Evolutionary conservation across 2,329 filamentous ascomycete species (phyloP).

Genomic region (Sphaceloma murrayae): DNA sequence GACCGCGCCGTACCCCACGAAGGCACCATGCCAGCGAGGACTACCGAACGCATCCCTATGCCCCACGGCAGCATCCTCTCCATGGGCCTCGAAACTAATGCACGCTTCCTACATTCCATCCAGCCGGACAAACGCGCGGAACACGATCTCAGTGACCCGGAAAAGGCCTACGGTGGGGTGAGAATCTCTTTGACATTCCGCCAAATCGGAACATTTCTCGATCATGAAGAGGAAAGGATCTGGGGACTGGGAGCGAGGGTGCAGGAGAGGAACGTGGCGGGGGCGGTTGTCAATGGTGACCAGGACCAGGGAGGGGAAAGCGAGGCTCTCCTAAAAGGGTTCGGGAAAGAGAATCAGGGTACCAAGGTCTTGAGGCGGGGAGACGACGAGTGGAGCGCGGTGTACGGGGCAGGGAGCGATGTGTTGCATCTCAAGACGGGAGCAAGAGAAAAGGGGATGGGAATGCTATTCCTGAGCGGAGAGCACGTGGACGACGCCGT

Average conservation of each 20-base stretch:
- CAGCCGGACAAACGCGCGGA: constrained; percentile 68
- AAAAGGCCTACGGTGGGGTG: constrained; percentile 62
- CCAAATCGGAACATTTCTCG: constrained; percentile 75
- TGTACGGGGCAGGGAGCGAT: constrained; percentile 76
- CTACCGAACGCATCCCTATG: constrained; percentile 59
- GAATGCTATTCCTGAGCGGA: constrained; percentile 32
- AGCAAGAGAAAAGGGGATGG: constrained; percentile 25
- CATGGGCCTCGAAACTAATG: constrained; percentile 73
- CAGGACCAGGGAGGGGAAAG: constrained; percentile 43
- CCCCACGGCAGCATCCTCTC: constrained; percentile 84
- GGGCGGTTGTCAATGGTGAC: constrained; percentile 59
- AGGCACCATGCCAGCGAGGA: constrained; percentile 35
- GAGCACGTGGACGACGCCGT: constrained; percentile 27
- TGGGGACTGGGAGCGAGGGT: constrained; percentile 84
- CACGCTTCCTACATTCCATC: constrained; percentile 85
- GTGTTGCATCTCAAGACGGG: constrained; percentile 53
- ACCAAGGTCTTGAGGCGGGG: constrained; percentile 67
- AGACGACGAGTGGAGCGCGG: too few species aligned
- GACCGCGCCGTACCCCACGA: constrained; percentile 14
- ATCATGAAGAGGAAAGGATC: constrained; percentile 54
- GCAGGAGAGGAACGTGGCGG: constrained; percentile 54
- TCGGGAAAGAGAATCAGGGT: constrained; percentile 72
- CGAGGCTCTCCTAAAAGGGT: constrained; percentile 62
- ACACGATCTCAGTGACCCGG: constrained; percentile 57
- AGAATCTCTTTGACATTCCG: constrained; percentile 91